Base-by-base conservation (phyloP, 441 rosid genomes). In the Syzygium malaccense region DNA sequence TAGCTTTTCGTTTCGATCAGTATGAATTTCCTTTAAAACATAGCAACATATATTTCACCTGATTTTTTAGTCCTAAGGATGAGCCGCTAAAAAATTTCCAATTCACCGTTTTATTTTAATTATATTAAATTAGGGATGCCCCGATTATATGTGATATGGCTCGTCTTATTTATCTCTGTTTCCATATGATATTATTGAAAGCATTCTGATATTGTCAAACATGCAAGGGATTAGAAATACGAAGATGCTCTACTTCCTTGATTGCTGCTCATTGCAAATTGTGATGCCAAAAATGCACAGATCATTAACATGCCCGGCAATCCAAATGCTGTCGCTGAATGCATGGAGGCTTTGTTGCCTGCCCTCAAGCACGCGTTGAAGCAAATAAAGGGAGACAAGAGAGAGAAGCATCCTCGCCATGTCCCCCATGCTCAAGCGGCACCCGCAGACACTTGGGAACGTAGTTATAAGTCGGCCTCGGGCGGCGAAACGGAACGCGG, bases 231-330 rank as follows among this genome's bases (percentile, higher is more conserved):
- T 23, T 75, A 41, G 51, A 41, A 75, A 12, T 41, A 75, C 23
- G n/a, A 48, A 32, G 55, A 68, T 30, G 45, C 48, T 51, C 28
- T 19, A 19, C 83, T 62, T 30, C 37, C 33, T 87, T 55, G 58
- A 12, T 28, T 53, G 25, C 7, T 6, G 25, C 18, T 55, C 26
- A 20, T 86, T 56, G 58, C 15, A 41, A n/a, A 28, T 20, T n/a
- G n/a, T 87, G 89, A 75, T 25, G n/a, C n/a, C 51, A 71, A 23
- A 75, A 41, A 75, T 68, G 23, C 87, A 41, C 93, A 97, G 99
- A 97, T 98, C 55, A 97, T 98, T 94, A 97, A 97, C 93, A 96
- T 96, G 99, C 99, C 99, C 8, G 99, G 99, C 86, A 98, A 98
- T 91, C 99, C 99, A 54, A 97, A 98, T 86, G 99, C 99, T 0